Evolutionary conservation across 352 stramenopile genomes (phyloP), one percentile per base, ranked within the genome.

Genomic region (Phytophthora lateralis): DNA sequence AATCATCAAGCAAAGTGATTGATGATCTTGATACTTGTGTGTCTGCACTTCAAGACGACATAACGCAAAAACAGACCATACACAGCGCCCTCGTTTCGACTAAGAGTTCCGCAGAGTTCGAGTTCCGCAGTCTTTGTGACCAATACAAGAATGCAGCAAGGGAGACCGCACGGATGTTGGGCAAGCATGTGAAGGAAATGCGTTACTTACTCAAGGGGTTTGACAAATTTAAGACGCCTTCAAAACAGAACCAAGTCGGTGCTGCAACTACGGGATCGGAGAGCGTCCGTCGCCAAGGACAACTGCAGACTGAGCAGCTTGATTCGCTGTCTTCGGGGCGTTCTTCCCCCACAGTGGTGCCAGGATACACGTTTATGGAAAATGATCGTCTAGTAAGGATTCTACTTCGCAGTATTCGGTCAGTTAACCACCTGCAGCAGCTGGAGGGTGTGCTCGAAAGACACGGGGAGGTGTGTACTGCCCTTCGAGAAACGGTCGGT

Each of bases 371-470:
- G 2, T 83, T 94, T 15, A 73, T 84, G 57, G 85, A 95, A 50
- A 93, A 92, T 9, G 80, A 92, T 51, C 81, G 82, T 14, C 66
- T 95, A 24, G 76, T 86, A 15, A 81, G 75, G 39, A 90, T 92
- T 54, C 71, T 95, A 18, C 55, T 85, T 27, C 81, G 82, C 37
- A 95, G 79, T 56, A 80, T 93, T 45, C 75, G 78, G 38, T 80
- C 76, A 0, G 71, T 76, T n/a, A 65, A 80, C 38, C 77, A 78
- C 20, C 49, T 92, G 4, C 68, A 80, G 18, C 20, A 72, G 9
- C 65, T 95, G 4, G 68, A 88, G 32, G 49, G 21, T 2, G 62
- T 88, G 15, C 63, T 95, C 8, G 60, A 75, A 21, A 76, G 76
- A 14, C 76, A 91, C 44, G 80, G 80, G 21, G 57, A 66, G n/a